Evolutionary conservation across 1,284 basidiomycete species (phyloP), one percentile per base, ranked within the genome.

Genomic region (Athelia sp.): DNA sequence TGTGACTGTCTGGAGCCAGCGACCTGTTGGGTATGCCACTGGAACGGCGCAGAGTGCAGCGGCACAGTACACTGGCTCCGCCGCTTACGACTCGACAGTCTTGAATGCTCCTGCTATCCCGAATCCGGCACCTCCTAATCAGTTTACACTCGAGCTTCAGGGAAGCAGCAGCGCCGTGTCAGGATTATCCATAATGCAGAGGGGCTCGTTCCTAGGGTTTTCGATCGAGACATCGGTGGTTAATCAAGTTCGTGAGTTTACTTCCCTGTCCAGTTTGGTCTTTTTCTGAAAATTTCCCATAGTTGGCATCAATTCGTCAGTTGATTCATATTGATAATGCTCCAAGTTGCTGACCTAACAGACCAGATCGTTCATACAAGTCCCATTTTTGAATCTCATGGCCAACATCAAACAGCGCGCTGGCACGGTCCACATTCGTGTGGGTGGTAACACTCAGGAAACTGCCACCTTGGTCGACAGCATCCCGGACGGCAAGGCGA

Each of bases 361-460:
- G 15, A 17, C 4, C 19, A 65, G 69, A 6, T 60, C 68, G 10
- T 54, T 62, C 44, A 46, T 76, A 26, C 60, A 67, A 19, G 64
- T 73, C 0, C 69, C 72, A 2, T 80, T 82, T 60, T 66, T 82
- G 22, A 82, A 83, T 61, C 73, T 81, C 52, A 66, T 84, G 59
- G 68, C 73, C 13, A 74, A 72, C 47, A 62, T 82, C 49, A 60
- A 68, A 49, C 68, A 72, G 17, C 70, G 76, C 14, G 66, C 60
- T 14, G 79, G 78, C 0, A 61, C 68, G 14, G 65, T 75, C 3
- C 56, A 62, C 26, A 60, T 82, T 22, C 75, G 80, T 40, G 70
- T 82, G 15, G 80, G 80, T 22, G 80, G 80, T 44, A 84, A 84
- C 62, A 75, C 76, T 26, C 78, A 82, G 55, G 79, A 82, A 47